These are phyloP conservation scores for Chaetomiaceae sp. DNA, from an alignment of 2,329 filamentous ascomycete species.

Conservation along the genomic window DNA sequence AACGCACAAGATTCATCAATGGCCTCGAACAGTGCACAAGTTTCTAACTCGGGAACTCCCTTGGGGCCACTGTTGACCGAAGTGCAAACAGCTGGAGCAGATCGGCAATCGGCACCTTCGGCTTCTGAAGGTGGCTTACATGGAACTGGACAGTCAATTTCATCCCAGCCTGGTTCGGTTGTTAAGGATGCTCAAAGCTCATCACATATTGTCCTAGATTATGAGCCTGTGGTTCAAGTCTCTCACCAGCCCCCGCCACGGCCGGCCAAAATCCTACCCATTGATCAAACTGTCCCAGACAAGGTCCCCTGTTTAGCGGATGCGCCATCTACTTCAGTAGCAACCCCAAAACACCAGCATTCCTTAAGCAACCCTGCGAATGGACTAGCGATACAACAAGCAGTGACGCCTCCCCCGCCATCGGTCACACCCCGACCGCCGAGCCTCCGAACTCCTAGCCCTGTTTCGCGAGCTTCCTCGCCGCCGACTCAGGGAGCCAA, in stretches of 20 bases:
- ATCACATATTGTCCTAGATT: background rate
- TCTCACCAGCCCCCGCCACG: background rate
- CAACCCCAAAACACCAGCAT: background rate
- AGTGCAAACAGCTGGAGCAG: too few relatives aligned
- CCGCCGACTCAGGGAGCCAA: background rate
- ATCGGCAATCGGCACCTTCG: background rate
- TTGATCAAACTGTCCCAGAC: background rate
- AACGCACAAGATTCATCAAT: background rate
- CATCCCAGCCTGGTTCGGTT: background rate
- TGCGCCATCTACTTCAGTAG: background rate
- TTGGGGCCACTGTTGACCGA: background rate
- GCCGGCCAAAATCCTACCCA: background rate
- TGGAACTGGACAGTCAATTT: background rate
- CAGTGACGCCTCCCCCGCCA: constrained; percentile 4
- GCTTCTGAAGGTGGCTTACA: background rate
- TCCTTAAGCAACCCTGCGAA: background rate
- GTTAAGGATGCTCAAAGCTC: background rate
- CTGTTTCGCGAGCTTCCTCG: constrained; percentile 13
- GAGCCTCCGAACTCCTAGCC: constrained; percentile 7
- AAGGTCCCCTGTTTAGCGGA: background rate
- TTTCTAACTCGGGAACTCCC: background rate
- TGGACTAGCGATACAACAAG: background rate
- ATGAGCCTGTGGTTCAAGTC: background rate
- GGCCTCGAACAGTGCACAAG: background rate
- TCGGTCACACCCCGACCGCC: constrained; percentile 1